Evolutionary conservation across 2,329 filamentous ascomycete genomes (phyloP).

Genomic region (Trichoderma guizhouense): DNA sequence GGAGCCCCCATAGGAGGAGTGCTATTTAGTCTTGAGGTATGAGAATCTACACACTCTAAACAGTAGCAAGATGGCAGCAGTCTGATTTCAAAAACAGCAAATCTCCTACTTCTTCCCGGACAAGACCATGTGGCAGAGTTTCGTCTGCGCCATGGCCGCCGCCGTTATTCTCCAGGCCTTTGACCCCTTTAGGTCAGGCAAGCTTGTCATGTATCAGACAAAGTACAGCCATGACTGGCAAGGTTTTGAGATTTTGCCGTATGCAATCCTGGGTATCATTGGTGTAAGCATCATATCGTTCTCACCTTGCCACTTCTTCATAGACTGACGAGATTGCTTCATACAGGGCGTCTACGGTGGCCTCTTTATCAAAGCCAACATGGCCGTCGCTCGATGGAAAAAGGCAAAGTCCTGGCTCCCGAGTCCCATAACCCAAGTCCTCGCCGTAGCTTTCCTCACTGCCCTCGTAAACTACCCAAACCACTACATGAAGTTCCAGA

Average conservation of each 20-base stretch:
- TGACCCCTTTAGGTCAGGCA: constrained; percentile 91
- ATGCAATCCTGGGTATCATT: constrained; percentile 78
- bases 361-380: constrained; percentile 92
- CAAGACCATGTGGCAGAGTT: constrained; percentile 99
- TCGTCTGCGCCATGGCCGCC: constrained; percentile 98
- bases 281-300: constrained; percentile 48
- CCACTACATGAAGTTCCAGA: constrained; percentile 91
- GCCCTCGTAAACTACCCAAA: constrained; percentile 93
- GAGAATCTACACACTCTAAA: neutral
- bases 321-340: neutral
- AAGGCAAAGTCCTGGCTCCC: constrained; percentile 63
- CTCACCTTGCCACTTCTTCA: no score
- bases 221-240: constrained; percentile 92
- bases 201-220: constrained; percentile 94
- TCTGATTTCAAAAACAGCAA: constrained; percentile 51
- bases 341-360: constrained; percentile 83
- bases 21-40: constrained; percentile 86
- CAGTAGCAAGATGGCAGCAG: neutral
- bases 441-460: constrained; percentile 74
- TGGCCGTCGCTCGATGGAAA: constrained; percentile 79
- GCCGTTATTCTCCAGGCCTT: constrained; percentile 89
- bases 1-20: constrained; percentile 92
- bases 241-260: constrained; percentile 88
- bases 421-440: constrained; percentile 74
- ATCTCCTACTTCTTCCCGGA: constrained; percentile 97